Conservation (phyloP, 78 protist species). For the Dictyostelium firmibasis region DNA sequence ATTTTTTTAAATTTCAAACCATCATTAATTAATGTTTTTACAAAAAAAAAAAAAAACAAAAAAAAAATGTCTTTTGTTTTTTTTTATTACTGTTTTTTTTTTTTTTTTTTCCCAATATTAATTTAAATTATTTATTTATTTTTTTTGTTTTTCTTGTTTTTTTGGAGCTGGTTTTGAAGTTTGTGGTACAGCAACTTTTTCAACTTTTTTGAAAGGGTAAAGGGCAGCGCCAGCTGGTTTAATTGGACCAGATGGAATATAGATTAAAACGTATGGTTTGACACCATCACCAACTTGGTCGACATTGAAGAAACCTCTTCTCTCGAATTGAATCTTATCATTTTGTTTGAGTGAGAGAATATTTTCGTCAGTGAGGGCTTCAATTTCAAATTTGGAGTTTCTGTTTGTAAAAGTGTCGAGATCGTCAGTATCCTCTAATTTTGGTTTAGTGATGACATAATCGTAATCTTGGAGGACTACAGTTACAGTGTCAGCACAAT, state of each 20-base stretch:
- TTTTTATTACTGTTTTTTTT: not conserved
- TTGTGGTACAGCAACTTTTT: not conserved
- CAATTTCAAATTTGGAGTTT: conserved; percentile 40
- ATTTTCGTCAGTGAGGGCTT: conserved; percentile 60
- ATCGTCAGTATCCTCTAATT: conserved; percentile 88
- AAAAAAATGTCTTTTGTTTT: not conserved
- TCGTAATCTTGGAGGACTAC: conserved; percentile 83
- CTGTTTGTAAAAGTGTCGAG: conserved; percentile 67
- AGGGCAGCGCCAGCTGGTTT: conserved; percentile 70
- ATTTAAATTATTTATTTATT: not conserved
- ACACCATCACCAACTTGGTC: conserved; percentile 77
- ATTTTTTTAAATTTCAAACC: no score
- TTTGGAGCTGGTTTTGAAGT: not conserved
- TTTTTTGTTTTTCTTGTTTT: not conserved
- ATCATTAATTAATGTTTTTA: no score
- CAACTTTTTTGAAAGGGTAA: conserved; percentile 46
- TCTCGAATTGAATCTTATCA: conserved; percentile 93
- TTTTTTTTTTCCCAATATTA: not conserved
- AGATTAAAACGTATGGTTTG: conserved; percentile 64
- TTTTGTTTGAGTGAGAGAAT: conserved; percentile 71
- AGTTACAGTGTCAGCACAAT: not conserved
- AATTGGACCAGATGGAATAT: conserved; percentile 64
- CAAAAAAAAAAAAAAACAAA: no score
- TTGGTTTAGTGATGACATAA: conserved; percentile 84
- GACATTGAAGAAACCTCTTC: conserved; percentile 91